phyloP scores from a whole-genome alignment of 2,329 filamentous ascomycete genomes.

The Macrophomina phaseolina region DNA sequence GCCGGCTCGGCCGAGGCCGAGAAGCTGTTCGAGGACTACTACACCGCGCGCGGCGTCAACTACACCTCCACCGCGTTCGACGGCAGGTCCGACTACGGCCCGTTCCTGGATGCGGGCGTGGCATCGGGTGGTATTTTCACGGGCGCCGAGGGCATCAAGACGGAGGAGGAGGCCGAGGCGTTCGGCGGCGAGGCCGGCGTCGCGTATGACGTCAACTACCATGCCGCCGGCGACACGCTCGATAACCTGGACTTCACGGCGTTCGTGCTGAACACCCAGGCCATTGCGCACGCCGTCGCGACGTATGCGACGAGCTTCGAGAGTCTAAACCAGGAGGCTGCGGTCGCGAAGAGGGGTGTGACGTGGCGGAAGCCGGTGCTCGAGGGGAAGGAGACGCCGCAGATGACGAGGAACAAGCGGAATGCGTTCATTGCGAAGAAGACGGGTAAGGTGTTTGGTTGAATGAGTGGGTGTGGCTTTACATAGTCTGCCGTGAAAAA shows the following conservation, averaged over 20 bases:
- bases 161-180: conserved; percentile 64
- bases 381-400: not conserved
- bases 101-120: conserved; percentile 75
- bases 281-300: conserved; percentile 60
- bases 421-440: conserved; percentile 12
- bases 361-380: conserved; percentile 15
- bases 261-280: conserved; percentile 61
- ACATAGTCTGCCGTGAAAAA: no score
- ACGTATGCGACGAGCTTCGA: conserved; percentile 44
- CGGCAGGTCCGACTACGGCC: conserved; percentile 79
- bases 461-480: not conserved
- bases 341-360: conserved; percentile 36
- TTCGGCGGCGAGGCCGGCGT: conserved; percentile 74
- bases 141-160: conserved; percentile 79
- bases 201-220: conserved; percentile 64
- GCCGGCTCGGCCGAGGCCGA: conserved; percentile 72
- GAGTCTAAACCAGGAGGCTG: conserved; percentile 35
- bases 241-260: conserved; percentile 60
- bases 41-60: conserved; percentile 64
- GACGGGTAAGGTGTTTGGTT: not conserved
- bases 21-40: conserved; percentile 72
- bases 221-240: conserved; percentile 58
- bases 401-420: not conserved
- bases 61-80: conserved; percentile 77
- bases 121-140: conserved; percentile 78